phyloP scores from a whole-genome alignment of 352 stramenopile species.

The Pythium aquatile region DNA sequence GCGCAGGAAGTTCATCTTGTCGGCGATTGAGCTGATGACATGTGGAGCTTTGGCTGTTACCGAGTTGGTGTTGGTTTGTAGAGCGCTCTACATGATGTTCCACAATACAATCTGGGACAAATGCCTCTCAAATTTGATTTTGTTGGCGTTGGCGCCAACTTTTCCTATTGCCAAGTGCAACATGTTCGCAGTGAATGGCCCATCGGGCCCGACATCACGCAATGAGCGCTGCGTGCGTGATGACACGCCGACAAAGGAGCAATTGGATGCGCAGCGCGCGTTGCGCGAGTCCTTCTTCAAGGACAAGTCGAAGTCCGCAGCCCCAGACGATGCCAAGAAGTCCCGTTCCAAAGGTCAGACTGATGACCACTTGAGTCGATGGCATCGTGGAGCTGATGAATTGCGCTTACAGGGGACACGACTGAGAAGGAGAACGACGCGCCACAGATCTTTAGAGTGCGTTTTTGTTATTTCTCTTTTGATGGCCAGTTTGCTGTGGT shows the following conservation, averaged over 20 bases:
- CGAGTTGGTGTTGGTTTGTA: background rate
- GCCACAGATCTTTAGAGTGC: conserved; percentile 58
- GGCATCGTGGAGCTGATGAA: background rate
- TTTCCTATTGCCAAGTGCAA: conserved; percentile 2
- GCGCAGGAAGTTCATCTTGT: conserved; percentile 30
- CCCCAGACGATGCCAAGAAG: background rate
- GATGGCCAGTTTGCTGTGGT: background rate
- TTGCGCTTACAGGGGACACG: background rate
- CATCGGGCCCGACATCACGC: conserved; percentile 57
- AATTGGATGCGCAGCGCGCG: conserved; percentile 28
- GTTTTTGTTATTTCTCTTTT: background rate
- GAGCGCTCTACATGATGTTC: conserved; percentile 3
- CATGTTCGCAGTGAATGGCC: conserved; percentile 82
- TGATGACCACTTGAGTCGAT: background rate
- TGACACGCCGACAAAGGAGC: conserved; percentile 25
- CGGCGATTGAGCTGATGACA: conserved; percentile 14
- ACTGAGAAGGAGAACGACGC: conserved; percentile 13
- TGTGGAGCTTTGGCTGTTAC: conserved; percentile 15
- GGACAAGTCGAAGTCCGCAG: background rate
- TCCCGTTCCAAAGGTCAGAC: background rate
- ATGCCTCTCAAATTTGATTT: conserved; percentile 20
- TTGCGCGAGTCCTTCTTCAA: conserved; percentile 48
- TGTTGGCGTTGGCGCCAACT: conserved; percentile 19
- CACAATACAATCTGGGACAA: conserved; percentile 8
- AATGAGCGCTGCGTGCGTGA: conserved; percentile 51